These are phyloP conservation scores for Herpetomonas samuelpessoai DNA, from an alignment of 208 protist species.

Conservation along the genomic window DNA sequence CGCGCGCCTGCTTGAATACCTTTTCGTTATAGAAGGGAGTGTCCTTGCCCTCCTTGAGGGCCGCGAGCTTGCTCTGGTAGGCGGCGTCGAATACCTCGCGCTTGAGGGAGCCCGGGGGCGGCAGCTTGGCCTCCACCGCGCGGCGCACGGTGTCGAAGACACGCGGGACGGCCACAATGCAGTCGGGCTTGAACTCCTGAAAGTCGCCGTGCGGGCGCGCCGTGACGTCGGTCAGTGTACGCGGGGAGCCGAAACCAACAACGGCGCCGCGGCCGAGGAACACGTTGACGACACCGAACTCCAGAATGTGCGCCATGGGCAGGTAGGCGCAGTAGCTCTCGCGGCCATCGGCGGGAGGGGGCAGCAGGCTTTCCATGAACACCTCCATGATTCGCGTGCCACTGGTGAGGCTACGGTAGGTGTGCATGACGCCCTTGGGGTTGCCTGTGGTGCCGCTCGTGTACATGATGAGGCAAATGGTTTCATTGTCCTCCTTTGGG, in stretches of 20 bases:
- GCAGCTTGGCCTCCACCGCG: constrained; percentile 66
- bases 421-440: constrained; percentile 90
- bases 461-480: constrained; percentile 49
- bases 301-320: constrained; percentile 93
- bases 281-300: constrained; percentile 75
- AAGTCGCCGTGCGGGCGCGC: constrained; percentile 83
- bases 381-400: constrained; percentile 36
- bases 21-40: constrained; percentile 82
- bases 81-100: constrained; percentile 69
- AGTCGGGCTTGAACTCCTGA: constrained; percentile 56
- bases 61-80: constrained; percentile 46
- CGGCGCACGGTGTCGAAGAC: constrained; percentile 86
- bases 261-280: constrained; percentile 63
- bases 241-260: constrained; percentile 71
- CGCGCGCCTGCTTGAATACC: constrained; percentile 53
- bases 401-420: constrained; percentile 48
- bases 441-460: constrained; percentile 88
- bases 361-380: constrained; percentile 25
- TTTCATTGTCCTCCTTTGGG: constrained; percentile 27
- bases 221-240: constrained; percentile 67
- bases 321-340: constrained; percentile 90
- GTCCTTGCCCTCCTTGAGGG: constrained; percentile 66
- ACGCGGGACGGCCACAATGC: constrained; percentile 79
- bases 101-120: constrained; percentile 47
- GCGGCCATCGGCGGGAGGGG: constrained; percentile 5